These are phyloP conservation scores for Staphylotrichum longicolle DNA, from an alignment of 495 filamentous ascomycete species.

Conservation along the genomic window DNA sequence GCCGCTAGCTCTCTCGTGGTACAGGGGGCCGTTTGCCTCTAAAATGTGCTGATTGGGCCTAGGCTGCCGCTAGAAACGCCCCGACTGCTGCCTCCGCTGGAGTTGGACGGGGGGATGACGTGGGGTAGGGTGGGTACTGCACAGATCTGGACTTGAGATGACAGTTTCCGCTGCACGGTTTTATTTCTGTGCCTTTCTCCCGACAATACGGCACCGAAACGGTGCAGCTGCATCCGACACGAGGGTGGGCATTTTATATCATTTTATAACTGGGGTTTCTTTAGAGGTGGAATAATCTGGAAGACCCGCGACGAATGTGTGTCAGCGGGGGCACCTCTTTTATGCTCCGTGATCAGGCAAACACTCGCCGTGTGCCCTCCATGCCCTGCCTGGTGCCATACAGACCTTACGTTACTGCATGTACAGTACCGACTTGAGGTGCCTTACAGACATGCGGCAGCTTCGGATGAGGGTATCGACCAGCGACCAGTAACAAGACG, in stretches of 20 bases:
- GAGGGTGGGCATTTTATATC: background rate
- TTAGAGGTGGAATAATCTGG: conserved; percentile 15
- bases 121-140: background rate
- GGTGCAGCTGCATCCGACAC: background rate
- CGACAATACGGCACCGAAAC: background rate
- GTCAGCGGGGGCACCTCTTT: conserved; percentile 1
- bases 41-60: conserved; percentile 15
- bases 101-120: conserved; percentile 6
- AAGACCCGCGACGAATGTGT: conserved; percentile 5
- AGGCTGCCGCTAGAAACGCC: conserved; percentile 11
- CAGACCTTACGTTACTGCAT: background rate
- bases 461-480: conserved; percentile 15
- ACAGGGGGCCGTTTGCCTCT: conserved; percentile 12
- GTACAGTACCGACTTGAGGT: too few species aligned
- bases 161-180: background rate
- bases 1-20: conserved; percentile 8
- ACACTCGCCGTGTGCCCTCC: too few species aligned
- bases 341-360: too few species aligned
- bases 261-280: background rate
- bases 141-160: background rate
- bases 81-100: conserved; percentile 2
- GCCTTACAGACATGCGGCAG: background rate
- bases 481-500: background rate
- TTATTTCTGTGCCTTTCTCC: background rate
- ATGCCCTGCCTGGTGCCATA: too few species aligned